Conservation (phyloP, 345 rosid genomes). For the Mallotus nudiflorus region DNA sequence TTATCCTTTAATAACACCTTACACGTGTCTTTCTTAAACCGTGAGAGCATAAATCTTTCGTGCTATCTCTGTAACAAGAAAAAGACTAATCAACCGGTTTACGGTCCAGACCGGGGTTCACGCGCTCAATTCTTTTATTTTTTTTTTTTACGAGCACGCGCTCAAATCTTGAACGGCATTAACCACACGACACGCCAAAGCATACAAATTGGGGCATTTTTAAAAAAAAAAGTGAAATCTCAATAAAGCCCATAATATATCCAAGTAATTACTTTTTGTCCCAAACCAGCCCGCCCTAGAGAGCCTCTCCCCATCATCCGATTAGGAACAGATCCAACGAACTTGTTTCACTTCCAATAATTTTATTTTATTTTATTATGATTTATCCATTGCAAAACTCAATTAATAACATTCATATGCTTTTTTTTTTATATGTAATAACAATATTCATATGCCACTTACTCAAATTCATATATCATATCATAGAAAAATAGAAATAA, state of each 20-base stretch:
- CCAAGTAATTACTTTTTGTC: background rate
- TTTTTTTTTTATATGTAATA: no score
- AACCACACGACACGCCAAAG: background rate
- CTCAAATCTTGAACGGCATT: background rate
- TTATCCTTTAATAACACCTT: background rate
- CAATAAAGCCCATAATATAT: background rate
- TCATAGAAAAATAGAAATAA: no score
- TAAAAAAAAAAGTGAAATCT: background rate
- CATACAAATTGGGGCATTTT: background rate
- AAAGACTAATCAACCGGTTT: background rate
- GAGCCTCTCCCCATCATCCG: no score
- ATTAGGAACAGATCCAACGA: no score
- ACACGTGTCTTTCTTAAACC: slow-evolving; percentile 10
- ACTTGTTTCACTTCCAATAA: no score
- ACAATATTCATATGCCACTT: no score
- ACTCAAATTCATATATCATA: no score
- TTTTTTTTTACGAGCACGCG: no score
- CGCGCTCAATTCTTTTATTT: no score
- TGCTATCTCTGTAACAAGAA: background rate
- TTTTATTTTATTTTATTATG: no score
- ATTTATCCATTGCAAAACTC: no score
- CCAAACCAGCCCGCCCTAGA: background rate
- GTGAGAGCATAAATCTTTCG: background rate
- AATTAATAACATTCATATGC: no score
- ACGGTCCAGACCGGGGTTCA: background rate